Evolutionary conservation across 305 asterid genomes (phyloP).

Genomic region (Petunia hybrid): DNA sequence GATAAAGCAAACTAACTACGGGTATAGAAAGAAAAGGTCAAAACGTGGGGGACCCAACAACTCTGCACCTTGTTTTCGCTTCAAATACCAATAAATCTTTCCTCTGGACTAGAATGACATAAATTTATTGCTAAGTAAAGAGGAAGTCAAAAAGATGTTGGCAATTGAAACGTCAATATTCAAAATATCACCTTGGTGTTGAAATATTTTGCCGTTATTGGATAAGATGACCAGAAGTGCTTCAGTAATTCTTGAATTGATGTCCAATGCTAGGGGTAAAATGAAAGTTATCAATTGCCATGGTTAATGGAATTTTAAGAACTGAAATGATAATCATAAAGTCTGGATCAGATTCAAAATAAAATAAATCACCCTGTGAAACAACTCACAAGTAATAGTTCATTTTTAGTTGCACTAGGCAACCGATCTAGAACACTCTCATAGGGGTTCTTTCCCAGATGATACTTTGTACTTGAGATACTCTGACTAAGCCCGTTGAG

Average conservation of each 20-base stretch:
- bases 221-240: constrained; percentile 99
- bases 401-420: constrained; percentile 77
- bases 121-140: not conserved
- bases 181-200: constrained; percentile 64
- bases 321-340: not conserved
- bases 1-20: no score
- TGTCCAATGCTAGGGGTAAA: constrained; percentile 78
- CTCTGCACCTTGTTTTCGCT: no score
- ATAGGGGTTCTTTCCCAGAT: constrained; percentile 83
- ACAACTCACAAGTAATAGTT: constrained; percentile 76
- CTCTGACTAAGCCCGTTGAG: constrained; percentile 74
- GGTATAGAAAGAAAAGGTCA: no score
- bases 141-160: not conserved
- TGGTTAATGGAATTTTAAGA: not conserved
- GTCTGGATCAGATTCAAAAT: constrained; percentile 3
- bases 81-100: not conserved
- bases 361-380: constrained; percentile 1
- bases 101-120: not conserved
- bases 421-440: constrained; percentile 83
- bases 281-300: constrained; percentile 17
- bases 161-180: not conserved
- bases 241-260: constrained; percentile 89
- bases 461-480: constrained; percentile 86
- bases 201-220: constrained; percentile 79
- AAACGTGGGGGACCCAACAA: no score